These are phyloP conservation scores for Datura wrightii DNA, from an alignment of 257 asterid species.

Conservation along the genomic window DNA sequence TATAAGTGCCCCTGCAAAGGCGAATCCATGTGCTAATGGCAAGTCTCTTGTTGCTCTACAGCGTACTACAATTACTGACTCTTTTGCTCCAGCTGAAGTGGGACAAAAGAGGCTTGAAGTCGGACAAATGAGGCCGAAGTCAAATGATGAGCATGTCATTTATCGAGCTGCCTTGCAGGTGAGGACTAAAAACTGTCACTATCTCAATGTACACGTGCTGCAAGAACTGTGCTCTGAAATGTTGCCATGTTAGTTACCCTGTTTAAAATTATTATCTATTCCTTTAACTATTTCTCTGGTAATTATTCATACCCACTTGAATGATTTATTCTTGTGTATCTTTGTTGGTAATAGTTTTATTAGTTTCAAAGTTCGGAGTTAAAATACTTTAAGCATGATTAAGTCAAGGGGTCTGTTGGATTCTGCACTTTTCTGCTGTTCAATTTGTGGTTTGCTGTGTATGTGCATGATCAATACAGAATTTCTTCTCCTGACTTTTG, in stretches of 20 bases:
- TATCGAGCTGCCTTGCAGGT: conserved; percentile 86
- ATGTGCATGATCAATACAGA: conserved; percentile 11
- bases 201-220: not conserved
- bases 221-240: conserved; percentile 14
- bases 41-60: conserved; percentile 46
- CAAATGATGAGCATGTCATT: conserved; percentile 67
- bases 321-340: conserved; percentile 9
- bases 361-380: not conserved
- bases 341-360: not conserved
- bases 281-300: not conserved
- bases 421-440: conserved; percentile 8
- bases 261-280: not conserved
- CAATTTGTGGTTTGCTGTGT: conserved; percentile 7
- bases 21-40: conserved; percentile 44
- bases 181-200: conserved; percentile 22
- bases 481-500: not conserved
- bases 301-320: conserved; percentile 3
- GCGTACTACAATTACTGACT: conserved; percentile 44
- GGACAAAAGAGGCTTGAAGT: conserved; percentile 45
- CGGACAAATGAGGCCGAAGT: conserved; percentile 54
- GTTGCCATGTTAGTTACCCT: conserved; percentile 3
- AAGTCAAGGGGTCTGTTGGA: conserved; percentile 5
- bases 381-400: not conserved
- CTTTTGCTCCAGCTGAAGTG: conserved; percentile 45
- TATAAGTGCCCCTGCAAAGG: conserved; percentile 64